Conservation (phyloP, 148 eudicot genomes). For the Rhododendron ferrugineum region DNA sequence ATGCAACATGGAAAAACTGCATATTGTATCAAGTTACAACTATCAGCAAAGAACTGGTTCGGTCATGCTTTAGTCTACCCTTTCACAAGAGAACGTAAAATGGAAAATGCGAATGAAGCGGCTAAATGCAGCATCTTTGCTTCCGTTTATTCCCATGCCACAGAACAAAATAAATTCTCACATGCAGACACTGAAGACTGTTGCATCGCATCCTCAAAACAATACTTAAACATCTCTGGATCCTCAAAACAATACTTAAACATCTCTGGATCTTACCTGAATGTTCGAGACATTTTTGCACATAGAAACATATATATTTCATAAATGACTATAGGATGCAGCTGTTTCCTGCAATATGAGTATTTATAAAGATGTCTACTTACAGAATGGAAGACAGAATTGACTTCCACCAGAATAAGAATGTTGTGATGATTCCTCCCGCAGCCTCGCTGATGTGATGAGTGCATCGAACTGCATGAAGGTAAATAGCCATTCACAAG, state of each 20-base stretch:
- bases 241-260: neutral
- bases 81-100: neutral
- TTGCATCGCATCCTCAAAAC: neutral
- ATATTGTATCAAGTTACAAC: neutral
- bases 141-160: neutral
- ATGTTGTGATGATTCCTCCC: conserved; percentile 29
- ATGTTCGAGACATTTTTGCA: neutral
- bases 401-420: conserved; percentile 32
- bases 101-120: neutral
- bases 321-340: neutral
- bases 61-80: neutral
- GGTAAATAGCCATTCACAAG: neutral
- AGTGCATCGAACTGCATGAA: conserved; percentile 34
- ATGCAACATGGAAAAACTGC: neutral
- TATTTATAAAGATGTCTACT: conserved; percentile 9
- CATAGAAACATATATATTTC: neutral
- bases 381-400: conserved; percentile 22
- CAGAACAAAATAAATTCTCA: neutral
- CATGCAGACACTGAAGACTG: neutral
- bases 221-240: neutral
- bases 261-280: neutral
- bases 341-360: neutral
- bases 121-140: neutral
- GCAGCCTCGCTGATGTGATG: conserved; percentile 34
- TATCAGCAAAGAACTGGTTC: neutral